Conservation (phyloP, 2,329 filamentous ascomycete genomes). For the Celoporthe dispersa region DNA sequence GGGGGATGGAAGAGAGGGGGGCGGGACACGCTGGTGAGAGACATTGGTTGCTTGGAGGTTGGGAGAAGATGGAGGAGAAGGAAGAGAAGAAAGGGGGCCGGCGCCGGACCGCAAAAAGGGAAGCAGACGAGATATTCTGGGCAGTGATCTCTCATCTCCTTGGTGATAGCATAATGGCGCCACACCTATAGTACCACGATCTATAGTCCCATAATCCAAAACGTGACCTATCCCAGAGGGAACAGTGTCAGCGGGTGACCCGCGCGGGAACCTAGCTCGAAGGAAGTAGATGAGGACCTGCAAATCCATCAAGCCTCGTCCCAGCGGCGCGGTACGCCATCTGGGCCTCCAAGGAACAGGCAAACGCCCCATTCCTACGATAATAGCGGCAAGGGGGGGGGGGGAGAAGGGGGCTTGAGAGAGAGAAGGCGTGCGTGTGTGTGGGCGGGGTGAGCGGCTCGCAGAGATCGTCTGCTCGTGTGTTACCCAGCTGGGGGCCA, state of each 20-base stretch:
- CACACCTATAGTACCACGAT: neutral
- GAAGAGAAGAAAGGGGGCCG: neutral
- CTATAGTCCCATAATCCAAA: neutral
- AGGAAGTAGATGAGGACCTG: neutral
- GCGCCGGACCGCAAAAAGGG: neutral
- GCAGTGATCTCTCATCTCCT: neutral
- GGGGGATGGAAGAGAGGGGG: no score
- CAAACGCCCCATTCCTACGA: slow-evolving; percentile 1
- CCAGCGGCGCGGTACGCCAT: neutral
- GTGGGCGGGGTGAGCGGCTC: neutral
- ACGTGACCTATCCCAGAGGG: neutral
- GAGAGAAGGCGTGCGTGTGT: neutral
- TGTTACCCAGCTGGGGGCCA: neutral
- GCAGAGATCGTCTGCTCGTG: no score
- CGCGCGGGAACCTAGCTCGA: slow-evolving; percentile 1
- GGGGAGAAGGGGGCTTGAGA: neutral
- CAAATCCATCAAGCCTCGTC: slow-evolving; percentile 5
- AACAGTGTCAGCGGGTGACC: neutral
- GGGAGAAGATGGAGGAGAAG: neutral
- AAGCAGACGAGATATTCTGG: neutral
- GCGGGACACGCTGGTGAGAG: neutral
- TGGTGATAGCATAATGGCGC: neutral
- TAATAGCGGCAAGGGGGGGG: neutral
- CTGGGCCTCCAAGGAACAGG: neutral
- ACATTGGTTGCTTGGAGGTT: neutral